Percentiles rank a stretch among this genome's conserved stretches.
Conservation (phyloP, 2,329 filamentous ascomycete genomes). For the Verruconis gallopava region DNA sequence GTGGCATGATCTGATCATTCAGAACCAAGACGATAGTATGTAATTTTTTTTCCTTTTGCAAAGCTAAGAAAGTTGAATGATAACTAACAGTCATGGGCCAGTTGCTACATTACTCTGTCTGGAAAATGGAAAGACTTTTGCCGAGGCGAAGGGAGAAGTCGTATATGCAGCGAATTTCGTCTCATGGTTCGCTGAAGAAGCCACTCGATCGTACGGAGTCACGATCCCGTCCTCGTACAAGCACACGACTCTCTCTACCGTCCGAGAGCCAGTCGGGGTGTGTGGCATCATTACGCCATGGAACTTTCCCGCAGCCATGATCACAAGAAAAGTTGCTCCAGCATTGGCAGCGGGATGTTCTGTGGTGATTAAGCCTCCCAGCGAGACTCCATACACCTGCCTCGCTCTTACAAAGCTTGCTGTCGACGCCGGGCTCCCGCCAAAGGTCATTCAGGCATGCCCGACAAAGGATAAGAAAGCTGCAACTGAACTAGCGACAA, state of each 20-base stretch:
- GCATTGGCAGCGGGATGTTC: conserved; percentile 11
- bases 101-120: conserved; percentile 19
- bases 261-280: conserved; percentile 23
- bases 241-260: conserved; percentile 11
- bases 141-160: conserved; percentile 20
- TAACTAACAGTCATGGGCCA: not conserved
- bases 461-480: conserved; percentile 8
- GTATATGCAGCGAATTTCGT: conserved; percentile 19
- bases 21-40: conserved; percentile 17
- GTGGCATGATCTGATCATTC: conserved; percentile 18
- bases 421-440: conserved; percentile 8
- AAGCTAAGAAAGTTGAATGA: not conserved
- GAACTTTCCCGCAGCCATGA: conserved; percentile 17
- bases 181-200: conserved; percentile 21
- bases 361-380: conserved; percentile 10
- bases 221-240: conserved; percentile 10
- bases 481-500: conserved; percentile 9
- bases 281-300: conserved; percentile 18
- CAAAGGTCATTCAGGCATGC: conserved; percentile 9
- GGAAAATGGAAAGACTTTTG: conserved; percentile 22
- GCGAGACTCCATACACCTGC: conserved; percentile 9
- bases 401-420: conserved; percentile 10
- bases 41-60: not conserved
- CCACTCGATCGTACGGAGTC: conserved; percentile 11
- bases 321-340: conserved; percentile 20